Percentiles rank a stretch among this genome's conserved stretches.
Evolutionary conservation across 441 rosid species (phyloP).

Genomic region (Manihot esculenta): DNA sequence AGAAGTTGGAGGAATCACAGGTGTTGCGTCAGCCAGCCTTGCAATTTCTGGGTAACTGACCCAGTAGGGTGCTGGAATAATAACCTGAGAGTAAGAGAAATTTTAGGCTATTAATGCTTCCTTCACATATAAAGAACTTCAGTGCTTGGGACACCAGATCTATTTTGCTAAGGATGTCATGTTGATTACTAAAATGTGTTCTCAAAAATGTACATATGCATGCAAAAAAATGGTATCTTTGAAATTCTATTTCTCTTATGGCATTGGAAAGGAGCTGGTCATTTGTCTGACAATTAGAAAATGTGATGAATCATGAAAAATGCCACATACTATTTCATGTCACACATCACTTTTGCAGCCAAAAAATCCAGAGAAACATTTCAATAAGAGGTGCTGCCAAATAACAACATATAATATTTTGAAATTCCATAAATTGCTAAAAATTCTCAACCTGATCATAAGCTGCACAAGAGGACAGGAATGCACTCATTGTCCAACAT

Average conservation of each 20-base stretch:
- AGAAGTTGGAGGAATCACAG: constrained; percentile 78
- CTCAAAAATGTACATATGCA: not conserved
- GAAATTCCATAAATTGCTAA: not conserved
- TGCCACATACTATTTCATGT: not conserved
- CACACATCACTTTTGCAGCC: not conserved
- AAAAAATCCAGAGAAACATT: not conserved
- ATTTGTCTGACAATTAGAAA: not conserved
- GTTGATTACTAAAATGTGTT: not conserved
- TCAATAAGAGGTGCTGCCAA: not conserved
- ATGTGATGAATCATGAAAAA: not conserved
- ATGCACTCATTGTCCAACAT: not conserved
- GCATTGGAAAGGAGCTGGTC: not conserved
- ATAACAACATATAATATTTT: not conserved
- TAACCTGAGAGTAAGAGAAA: constrained; percentile 51
- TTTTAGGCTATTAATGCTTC: not conserved
- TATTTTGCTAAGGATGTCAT: not conserved
- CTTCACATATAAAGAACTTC: constrained; percentile 14
- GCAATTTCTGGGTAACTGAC: constrained; percentile 99
- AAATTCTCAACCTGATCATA: not conserved
- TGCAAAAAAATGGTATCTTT: not conserved
- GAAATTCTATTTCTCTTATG: not conserved
- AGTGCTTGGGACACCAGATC: not conserved
- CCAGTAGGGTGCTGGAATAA: constrained; percentile 94
- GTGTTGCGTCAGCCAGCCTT: constrained; percentile 93
- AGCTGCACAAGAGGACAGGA: not conserved